Evolutionary conservation across 371 early-diverging fungal genomes (phyloP).

Genomic region (Capillidium heterosporum): DNA sequence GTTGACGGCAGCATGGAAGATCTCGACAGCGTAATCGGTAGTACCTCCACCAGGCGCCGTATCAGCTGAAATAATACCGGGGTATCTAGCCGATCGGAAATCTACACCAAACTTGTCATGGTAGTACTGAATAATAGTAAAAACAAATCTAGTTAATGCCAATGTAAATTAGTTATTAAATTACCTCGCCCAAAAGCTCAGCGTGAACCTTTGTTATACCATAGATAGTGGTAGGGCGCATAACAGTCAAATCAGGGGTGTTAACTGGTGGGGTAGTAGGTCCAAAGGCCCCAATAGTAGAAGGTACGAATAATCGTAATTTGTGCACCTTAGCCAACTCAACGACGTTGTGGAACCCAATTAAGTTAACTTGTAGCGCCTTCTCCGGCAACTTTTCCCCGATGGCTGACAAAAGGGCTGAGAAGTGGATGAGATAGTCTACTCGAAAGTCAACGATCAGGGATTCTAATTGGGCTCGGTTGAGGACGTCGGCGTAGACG

Average conservation of each 20-base stretch:
- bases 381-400: slow-evolving; percentile 28
- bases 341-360: slow-evolving; percentile 33
- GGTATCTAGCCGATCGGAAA: slow-evolving; percentile 34
- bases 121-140: slow-evolving; percentile 21
- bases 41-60: slow-evolving; percentile 37
- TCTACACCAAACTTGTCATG: slow-evolving; percentile 32
- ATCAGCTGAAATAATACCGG: slow-evolving; percentile 35
- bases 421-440: slow-evolving; percentile 37
- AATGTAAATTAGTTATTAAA: not conserved
- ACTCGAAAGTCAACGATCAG: slow-evolving; percentile 31
- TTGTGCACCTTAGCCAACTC: slow-evolving; percentile 27
- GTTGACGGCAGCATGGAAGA: slow-evolving; percentile 32
- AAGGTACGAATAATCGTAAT: slow-evolving; percentile 27
- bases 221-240: slow-evolving; percentile 38
- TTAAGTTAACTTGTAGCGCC: slow-evolving; percentile 30
- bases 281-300: slow-evolving; percentile 41
- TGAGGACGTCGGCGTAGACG: slow-evolving; percentile 32
- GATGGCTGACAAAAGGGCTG: slow-evolving; percentile 31
- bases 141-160: no score
- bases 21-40: slow-evolving; percentile 39
- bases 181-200: slow-evolving; percentile 32
- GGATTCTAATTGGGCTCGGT: slow-evolving; percentile 27
- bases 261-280: slow-evolving; percentile 29
- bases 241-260: slow-evolving; percentile 33
- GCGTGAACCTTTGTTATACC: slow-evolving; percentile 39